Evolutionary conservation across 768 basidiomycete species (phyloP), one percentile per base, ranked within the genome.

Genomic region (Mrakia blollopis): DNA sequence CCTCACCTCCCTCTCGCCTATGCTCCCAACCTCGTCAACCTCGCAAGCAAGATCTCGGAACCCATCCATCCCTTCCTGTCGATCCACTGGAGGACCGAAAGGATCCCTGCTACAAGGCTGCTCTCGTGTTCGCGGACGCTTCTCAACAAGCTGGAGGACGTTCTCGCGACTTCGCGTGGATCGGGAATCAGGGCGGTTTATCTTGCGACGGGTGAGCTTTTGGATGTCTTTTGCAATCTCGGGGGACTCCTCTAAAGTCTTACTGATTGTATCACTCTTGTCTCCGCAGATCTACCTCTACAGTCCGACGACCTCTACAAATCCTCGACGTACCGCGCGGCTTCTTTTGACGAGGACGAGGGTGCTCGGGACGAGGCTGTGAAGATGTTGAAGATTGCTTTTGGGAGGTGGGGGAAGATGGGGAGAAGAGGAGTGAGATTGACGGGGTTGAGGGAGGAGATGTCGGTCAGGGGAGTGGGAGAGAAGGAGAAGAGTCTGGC

Each of bases 401-500:
- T 61, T 18, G 60, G 60, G n/a, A n/a, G 60, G 14, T 61, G 60
- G 60, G 60, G 60, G 1, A 61, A 28, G n/a, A n/a, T 61, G n/a
- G n/a, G 60, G 32, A n/a, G 60, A 16, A 28, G 60, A 16, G 60
- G 60, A 28, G 60, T 61, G 60, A 61, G n/a, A n/a, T 21, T 61
- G 60, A 61, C 60, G 25, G 60, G 60, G 32, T 16, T 61, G n/a
- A n/a, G 60, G 60, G 60, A 61, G 60, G 60, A 61, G 32, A 61
- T 61, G 60, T 61, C n/a, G 60, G 60, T 61, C 10, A n/a, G 60
- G 9, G 60, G 60, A n/a, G 60, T 61, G 16, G 60, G 60, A 8
- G 60, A 61, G 60, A 61, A 61, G 60, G 60, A 61, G 60, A 61
- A 61, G 60, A 61, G 60, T 32, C 60, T 61, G 8, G 60, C 60